Percentiles rank a stretch among this genome's conserved stretches.
These are phyloP conservation scores for Neurospora discreta DNA, from an alignment of 495 filamentous ascomycete species.

Conservation along the genomic window DNA sequence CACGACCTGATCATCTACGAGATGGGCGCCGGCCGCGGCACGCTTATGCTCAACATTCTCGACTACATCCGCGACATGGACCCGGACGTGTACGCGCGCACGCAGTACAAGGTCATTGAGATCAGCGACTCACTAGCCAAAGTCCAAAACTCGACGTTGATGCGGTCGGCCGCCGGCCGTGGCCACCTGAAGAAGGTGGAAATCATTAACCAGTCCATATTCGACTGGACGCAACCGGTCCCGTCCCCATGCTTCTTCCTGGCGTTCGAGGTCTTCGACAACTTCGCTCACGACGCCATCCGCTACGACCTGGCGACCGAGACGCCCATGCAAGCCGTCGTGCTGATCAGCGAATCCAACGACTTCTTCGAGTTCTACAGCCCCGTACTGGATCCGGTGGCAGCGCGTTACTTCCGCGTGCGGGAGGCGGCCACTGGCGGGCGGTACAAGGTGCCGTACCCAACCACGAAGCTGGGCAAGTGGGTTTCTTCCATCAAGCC, in stretches of 20 bases:
- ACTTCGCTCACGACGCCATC: constrained; percentile 90
- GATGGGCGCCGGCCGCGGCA: constrained; percentile 95
- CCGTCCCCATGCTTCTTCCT: constrained; percentile 93
- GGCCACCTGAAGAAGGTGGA: constrained; percentile 81
- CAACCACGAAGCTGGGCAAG: constrained; percentile 45
- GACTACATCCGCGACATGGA: constrained; percentile 90
- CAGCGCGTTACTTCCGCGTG: constrained; percentile 67
- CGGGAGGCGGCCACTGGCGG: constrained; percentile 49
- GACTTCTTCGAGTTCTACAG: constrained; percentile 93
- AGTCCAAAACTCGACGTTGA: constrained; percentile 62
- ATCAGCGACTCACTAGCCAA: constrained; percentile 72
- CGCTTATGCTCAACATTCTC: constrained; percentile 94
- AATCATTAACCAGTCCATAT: constrained; percentile 89
- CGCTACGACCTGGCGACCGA: constrained; percentile 73
- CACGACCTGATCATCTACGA: constrained; percentile 98
- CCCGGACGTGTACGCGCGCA: constrained; percentile 86
- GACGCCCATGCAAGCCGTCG: constrained; percentile 69
- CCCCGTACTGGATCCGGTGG: constrained; percentile 67
- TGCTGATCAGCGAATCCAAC: constrained; percentile 72
- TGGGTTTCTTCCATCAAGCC: constrained; percentile 50
- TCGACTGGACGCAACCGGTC: constrained; percentile 81
- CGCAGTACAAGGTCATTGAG: constrained; percentile 90
- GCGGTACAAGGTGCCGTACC: constrained; percentile 41
- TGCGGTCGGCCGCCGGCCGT: constrained; percentile 46
- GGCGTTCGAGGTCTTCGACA: constrained; percentile 97